These are phyloP conservation scores for Sugiyamaella mastotermitis DNA, from an alignment of 805 yeast genomes.

Conservation along the genomic window DNA sequence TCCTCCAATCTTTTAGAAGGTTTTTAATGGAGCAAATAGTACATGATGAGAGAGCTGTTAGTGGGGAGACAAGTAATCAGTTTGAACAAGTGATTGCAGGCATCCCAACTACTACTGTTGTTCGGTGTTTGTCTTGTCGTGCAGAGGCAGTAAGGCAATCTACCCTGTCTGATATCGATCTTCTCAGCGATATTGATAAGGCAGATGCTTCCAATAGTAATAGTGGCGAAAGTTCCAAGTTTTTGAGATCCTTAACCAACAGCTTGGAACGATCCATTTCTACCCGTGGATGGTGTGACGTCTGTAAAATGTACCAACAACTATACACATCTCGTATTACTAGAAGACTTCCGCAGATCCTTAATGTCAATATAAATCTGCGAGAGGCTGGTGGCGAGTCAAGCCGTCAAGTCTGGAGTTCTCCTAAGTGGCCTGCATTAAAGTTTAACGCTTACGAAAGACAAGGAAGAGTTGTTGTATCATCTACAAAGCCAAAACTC, in stretches of 20 bases:
- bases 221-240: slow-evolving; percentile 5
- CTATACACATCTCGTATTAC: slow-evolving; percentile 42
- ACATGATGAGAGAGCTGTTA: slow-evolving; percentile 37
- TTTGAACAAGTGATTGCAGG: slow-evolving; percentile 14
- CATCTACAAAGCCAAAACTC: slow-evolving; percentile 2
- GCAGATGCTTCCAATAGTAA: background rate
- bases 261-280: slow-evolving; percentile 29
- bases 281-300: slow-evolving; percentile 47
- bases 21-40: slow-evolving; percentile 51
- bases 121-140: slow-evolving; percentile 22
- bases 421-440: slow-evolving; percentile 14
- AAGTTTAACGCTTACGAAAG: slow-evolving; percentile 9
- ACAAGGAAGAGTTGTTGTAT: slow-evolving; percentile 9
- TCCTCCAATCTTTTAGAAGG: slow-evolving; percentile 50
- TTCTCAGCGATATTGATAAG: slow-evolving; percentile 9
- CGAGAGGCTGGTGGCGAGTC: slow-evolving; percentile 3
- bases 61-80: background rate
- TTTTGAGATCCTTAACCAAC: slow-evolving; percentile 19
- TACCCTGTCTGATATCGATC: slow-evolving; percentile 20
- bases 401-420: slow-evolving; percentile 9
- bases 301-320: slow-evolving; percentile 45
- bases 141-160: slow-evolving; percentile 17
- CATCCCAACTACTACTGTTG: slow-evolving; percentile 15
- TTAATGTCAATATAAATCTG: slow-evolving; percentile 12
- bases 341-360: slow-evolving; percentile 14